Conservation (phyloP, 2,329 filamentous ascomycete genomes). For the Colletotrichum tropicale region DNA sequence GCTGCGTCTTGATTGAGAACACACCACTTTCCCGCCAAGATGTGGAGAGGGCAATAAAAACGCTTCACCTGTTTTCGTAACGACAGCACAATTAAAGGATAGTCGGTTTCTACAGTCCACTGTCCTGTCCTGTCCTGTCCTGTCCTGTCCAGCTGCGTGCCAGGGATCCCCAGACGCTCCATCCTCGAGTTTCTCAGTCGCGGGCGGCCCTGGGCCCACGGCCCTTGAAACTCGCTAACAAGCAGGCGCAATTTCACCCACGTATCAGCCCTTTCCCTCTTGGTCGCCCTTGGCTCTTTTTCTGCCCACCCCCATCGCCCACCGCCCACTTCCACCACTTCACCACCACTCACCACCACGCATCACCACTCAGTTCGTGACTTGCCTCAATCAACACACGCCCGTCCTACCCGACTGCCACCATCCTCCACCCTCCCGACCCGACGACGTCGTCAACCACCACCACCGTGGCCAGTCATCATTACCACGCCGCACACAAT, state of each 20-base stretch:
- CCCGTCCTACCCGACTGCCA: not conserved
- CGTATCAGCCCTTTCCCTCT: conserved; percentile 45
- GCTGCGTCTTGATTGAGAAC: not conserved
- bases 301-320: not conserved
- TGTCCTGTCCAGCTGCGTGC: not conserved
- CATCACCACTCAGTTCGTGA: not conserved
- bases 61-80: conserved; percentile 22
- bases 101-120: conserved; percentile 1
- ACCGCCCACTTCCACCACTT: not conserved
- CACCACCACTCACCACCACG: not conserved
- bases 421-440: not conserved
- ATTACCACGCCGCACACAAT: not conserved
- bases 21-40: conserved; percentile 8
- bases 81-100: conserved; percentile 17
- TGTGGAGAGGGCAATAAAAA: conserved; percentile 15
- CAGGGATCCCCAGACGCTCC: conserved; percentile 4
- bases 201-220: conserved; percentile 25
- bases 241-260: conserved; percentile 51
- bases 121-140: not conserved
- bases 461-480: not conserved
- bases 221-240: conserved; percentile 60
- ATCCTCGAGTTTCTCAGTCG: not conserved
- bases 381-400: not conserved
- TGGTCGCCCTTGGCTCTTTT: not conserved
- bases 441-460: not conserved